phyloP scores from a whole-genome alignment of 176 grass and related monocot genomes.

The Triticum dicoccoides region DNA sequence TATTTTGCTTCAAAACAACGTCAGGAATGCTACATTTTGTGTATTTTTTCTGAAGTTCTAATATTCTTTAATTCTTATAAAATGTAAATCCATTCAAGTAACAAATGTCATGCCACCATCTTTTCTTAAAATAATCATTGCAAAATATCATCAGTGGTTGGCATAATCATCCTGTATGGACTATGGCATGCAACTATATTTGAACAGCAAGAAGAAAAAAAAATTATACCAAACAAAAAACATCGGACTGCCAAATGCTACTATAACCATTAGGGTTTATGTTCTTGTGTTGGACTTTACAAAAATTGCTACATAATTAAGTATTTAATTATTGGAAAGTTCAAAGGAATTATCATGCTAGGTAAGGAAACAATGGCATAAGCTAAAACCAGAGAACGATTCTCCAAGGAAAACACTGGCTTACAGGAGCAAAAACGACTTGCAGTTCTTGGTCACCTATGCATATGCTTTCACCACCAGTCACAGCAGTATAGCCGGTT shows the following conservation, averaged over 20 bases:
- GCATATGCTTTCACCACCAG: conserved; percentile 77
- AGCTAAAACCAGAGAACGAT: neutral
- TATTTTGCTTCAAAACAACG: neutral
- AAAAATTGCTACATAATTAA: neutral
- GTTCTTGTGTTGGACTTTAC: neutral
- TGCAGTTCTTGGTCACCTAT: conserved; percentile 67
- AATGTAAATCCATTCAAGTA: neutral
- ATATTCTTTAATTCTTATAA: neutral
- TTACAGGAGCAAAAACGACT: conserved; percentile 87
- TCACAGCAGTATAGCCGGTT: conserved; percentile 41
- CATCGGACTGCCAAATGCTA: neutral
- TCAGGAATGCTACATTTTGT: neutral
- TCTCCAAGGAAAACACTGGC: conserved; percentile 3
- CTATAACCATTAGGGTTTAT: neutral
- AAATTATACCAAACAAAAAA: neutral
- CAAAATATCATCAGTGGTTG: neutral
- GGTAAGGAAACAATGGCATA: neutral
- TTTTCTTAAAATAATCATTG: neutral
- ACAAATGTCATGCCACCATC: neutral
- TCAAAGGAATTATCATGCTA: conserved; percentile 10
- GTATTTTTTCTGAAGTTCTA: neutral
- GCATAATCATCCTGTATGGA: neutral
- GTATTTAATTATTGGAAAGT: neutral
- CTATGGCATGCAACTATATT: neutral
- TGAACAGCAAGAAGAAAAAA: neutral